Evolutionary conservation across 495 filamentous ascomycete species (phyloP).

Genomic region (Penicillium riverlandense): DNA sequence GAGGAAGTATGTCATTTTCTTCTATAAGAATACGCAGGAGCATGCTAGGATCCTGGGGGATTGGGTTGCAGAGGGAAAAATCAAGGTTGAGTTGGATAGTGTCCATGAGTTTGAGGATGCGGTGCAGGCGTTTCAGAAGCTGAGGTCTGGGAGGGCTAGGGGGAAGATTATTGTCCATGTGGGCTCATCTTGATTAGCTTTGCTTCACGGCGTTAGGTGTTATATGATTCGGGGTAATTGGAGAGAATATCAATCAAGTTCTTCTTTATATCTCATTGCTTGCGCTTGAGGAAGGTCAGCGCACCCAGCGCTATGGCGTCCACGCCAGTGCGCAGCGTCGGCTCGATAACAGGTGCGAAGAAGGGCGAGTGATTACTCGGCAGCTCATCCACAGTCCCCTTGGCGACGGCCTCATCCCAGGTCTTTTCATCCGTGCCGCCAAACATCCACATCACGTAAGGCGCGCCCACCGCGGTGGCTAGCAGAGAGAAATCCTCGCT

Average conservation of each 20-base stretch:
- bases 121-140: conserved; percentile 54
- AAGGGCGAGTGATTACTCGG: conserved; percentile 53
- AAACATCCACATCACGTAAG: conserved; percentile 51
- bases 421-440: conserved; percentile 40
- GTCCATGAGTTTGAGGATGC: conserved; percentile 55
- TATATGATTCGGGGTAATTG: no score
- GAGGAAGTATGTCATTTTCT: conserved; percentile 41
- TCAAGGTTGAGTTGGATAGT: conserved; percentile 54
- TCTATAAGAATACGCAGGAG: conserved; percentile 30
- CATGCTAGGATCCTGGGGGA: conserved; percentile 48
- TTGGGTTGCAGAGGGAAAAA: conserved; percentile 55
- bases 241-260: no score
- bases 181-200: not conserved
- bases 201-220: no score
- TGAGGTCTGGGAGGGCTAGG: conserved; percentile 53
- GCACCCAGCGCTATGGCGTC: conserved; percentile 51
- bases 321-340: conserved; percentile 47
- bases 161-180: conserved; percentile 68
- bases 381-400: conserved; percentile 31
- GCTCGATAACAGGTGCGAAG: conserved; percentile 55
- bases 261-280: not conserved
- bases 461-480: conserved; percentile 42
- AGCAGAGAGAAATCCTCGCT: conserved; percentile 54
- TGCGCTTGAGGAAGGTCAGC: conserved; percentile 35
- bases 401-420: conserved; percentile 42